Evolutionary conservation across 1,284 basidiomycete species (phyloP), one percentile per base, ranked within the genome.

Genomic region (Cutaneotrichosporon spelunceum): DNA sequence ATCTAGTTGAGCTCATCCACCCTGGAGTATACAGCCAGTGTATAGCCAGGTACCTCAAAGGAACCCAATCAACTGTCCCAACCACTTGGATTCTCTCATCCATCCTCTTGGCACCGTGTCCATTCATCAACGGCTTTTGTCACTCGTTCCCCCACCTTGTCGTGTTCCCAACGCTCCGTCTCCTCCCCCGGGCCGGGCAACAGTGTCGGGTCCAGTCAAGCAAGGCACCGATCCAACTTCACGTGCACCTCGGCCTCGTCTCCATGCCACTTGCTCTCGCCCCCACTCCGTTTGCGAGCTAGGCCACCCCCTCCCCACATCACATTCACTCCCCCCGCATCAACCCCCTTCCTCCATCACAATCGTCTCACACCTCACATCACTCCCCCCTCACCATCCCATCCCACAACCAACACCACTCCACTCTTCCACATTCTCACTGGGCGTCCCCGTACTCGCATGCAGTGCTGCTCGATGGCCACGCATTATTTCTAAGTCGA

Each of bases 191-290:
- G 11, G 36, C 36, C 36, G 36, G 13, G 16, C 36, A 10, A 19
- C 19, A 19, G 19, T n/a, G 16, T 42, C 2, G 39, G 39, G 39
- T 42, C 19, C 39, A 5, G 39, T 19, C 39, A 7, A 42, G 19
- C 39, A 42, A 42, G 39, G 39, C 39, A 42, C 39, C 39, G 39
- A 42, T 42, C 39, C 39, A 21, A 10, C 52, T 36, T 53, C 27
- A 27, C 27, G 23, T 53, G 23, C 29, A 27, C 27, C 29, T 53
- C 16, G 30, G 30, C 30, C 30, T 33, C 29, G 24, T 53, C 52
- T 30, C 19, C 29, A 13, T 53, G 7, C 2, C 52, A 14, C 19
- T 9, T 21, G 11, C 48, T 27, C 53, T 54, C 56, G 9, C 48
- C 57, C 23, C 27, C 50, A 45, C 13, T 11, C 30, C 30, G 13